Base-by-base conservation (phyloP, 208 protist genomes). In the Herpetomonas samuelpessoai region DNA sequence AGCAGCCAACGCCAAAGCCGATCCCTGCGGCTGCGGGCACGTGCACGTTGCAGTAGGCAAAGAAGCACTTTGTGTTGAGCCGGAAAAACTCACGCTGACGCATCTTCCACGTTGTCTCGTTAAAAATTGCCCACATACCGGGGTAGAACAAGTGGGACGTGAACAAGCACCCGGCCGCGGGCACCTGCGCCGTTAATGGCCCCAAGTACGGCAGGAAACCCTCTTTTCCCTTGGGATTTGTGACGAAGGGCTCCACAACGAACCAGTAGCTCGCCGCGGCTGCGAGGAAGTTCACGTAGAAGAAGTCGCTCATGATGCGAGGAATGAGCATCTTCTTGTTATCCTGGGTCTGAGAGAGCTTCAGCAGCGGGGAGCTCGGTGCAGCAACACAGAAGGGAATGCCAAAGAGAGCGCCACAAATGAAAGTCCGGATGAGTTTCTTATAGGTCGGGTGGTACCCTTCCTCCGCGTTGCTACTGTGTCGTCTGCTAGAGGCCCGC, bases 241-340 rank as follows among this genome's bases (percentile, higher is more conserved):
- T 19, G 31, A 81, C 73, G 50, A 56, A 66, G 2, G 71, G 72
- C 59, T 86, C 78, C n/a, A 81, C 61, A 2, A 88, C 31, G 4
- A 57, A 2, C 66, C 59, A 79, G 50, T 88, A 88, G 14, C 75
- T 49, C 3, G 57, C 39, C 9, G 67, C 47, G 56, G 67, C 78
- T 0, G 79, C 76, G 6, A 76, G 31, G 47, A 89, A 89, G 53
- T 75, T 82, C 18, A 89, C 76, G 27, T 76, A 82, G 39, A 89
- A 89, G 62, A 89, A 89, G 62, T 89, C 82, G 45, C 59, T 84
- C 76, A 89, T 86, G 69, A 89, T 89, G 25, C 82, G 69, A 18
- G 79, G 74, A 41, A 84, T 62, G 48, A 89, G 68, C 2, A 69
- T 68, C 52, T 74, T 86, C 29, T 77, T 74, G 67, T 85, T 81